A percentile compares a stretch with the other conserved stretches of the same genome.
Conservation (phyloP, 2,329 filamentous ascomycete genomes). For the Alternaria alternata region DNA sequence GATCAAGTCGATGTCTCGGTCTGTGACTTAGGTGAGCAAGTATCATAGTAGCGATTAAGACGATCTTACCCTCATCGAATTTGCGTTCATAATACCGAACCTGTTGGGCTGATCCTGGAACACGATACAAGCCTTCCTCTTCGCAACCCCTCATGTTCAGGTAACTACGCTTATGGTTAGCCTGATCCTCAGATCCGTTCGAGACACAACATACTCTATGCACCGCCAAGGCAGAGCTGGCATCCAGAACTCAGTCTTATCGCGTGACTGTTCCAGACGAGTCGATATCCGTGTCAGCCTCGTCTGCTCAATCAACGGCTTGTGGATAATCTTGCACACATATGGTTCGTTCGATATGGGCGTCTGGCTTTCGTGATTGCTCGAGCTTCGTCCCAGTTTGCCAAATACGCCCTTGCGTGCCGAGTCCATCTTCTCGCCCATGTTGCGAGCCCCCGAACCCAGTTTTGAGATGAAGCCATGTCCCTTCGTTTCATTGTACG, state of each 20-base stretch:
- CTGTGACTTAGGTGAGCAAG: constrained; percentile 54
- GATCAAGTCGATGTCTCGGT: constrained; percentile 89
- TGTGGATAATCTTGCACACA: constrained; percentile 82
- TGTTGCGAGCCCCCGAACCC: constrained; percentile 74
- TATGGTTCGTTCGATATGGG: constrained; percentile 80
- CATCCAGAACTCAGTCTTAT: constrained; percentile 99
- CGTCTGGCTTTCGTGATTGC: constrained; percentile 72
- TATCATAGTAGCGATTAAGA: not conserved
- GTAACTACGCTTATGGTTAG: constrained; percentile 62
- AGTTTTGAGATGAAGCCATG: constrained; percentile 75
- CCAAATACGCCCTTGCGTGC: constrained; percentile 84
- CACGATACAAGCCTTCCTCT: constrained; percentile 90
- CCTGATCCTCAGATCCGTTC: not conserved
- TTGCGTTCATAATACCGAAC: constrained; percentile 93
- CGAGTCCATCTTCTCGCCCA: constrained; percentile 74
- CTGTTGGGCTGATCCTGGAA: constrained; percentile 88
- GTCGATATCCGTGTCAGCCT: constrained; percentile 92
- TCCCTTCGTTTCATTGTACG: constrained; percentile 67
- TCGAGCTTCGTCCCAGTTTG: constrained; percentile 75
- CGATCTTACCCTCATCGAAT: constrained; percentile 78
- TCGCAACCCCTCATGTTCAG: constrained; percentile 94
- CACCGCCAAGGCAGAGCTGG: constrained; percentile 93
- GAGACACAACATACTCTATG: constrained; percentile 73
- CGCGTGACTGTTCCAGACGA: constrained; percentile 82
- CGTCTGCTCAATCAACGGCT: constrained; percentile 86